phyloP scores from a whole-genome alignment of 2,329 filamentous ascomycete genomes.

The Ophiostoma australiae region DNA sequence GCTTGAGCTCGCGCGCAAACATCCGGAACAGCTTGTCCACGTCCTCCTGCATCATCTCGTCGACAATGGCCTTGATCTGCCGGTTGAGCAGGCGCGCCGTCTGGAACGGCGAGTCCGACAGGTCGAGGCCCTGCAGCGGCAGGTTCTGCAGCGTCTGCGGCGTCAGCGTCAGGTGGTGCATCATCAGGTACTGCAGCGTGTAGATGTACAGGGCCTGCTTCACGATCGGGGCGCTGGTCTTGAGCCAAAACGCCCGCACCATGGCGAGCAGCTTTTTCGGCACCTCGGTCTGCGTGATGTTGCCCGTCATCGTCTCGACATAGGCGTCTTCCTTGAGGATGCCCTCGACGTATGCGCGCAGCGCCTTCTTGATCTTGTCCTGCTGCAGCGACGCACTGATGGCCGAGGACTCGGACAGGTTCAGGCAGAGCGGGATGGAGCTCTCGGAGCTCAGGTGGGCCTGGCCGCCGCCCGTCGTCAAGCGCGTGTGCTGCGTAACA shows the following conservation, averaged over 20 bases:
- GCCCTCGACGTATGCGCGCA: constrained; percentile 46
- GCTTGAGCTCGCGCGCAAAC: constrained; percentile 51
- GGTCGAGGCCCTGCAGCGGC: constrained; percentile 40
- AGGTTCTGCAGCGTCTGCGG: constrained; percentile 41
- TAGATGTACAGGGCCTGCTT: constrained; percentile 51
- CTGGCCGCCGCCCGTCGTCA: constrained; percentile 36
- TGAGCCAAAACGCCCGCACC: constrained; percentile 45
- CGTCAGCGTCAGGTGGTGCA: constrained; percentile 51
- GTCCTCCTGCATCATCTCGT: constrained; percentile 51
- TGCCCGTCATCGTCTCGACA: constrained; percentile 48
- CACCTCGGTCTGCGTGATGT: constrained; percentile 42
- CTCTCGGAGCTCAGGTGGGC: constrained; percentile 41
- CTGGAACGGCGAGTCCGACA: constrained; percentile 42
- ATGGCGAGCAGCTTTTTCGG: constrained; percentile 46
- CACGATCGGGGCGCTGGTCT: constrained; percentile 46
- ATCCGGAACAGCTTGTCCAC: constrained; percentile 49
- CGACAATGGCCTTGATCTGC: constrained; percentile 53
- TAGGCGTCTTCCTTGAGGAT: constrained; percentile 46
- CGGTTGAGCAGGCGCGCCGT: constrained; percentile 53
- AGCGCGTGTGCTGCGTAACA: constrained; percentile 49
- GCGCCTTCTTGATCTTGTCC: constrained; percentile 40
- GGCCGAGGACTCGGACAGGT: constrained; percentile 38
- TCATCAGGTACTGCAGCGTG: constrained; percentile 54
- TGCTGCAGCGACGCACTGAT: constrained; percentile 39
- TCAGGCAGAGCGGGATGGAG: constrained; percentile 49